Evolutionary conservation across 495 filamentous ascomycete species (phyloP), one percentile per base, ranked within the genome.

Genomic region (Aspergillus kassunensis): DNA sequence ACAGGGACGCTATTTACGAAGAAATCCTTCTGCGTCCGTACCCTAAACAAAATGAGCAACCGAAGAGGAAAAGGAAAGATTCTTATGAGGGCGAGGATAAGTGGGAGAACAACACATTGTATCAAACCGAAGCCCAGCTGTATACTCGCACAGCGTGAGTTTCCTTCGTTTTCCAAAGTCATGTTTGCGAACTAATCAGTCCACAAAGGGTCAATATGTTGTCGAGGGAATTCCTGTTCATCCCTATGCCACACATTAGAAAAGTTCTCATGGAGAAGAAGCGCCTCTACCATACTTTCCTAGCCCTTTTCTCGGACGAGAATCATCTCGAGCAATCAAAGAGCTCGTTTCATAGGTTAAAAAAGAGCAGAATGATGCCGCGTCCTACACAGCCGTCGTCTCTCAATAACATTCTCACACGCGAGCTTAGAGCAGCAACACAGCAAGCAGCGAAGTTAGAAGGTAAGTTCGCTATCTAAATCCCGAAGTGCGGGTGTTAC

Each of bases 31-130:
- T 68, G 10, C 43, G 51, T 1, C 55, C 55, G 9, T 81, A 80
- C 59, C 79, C 79, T n/a, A 79, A 72, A 24, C 76, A 76, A 49
- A 64, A 70, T 63, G n/a, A 75, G 76, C 51, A 58, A 69, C 24
- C 24, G 37, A 76, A 73, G 61, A 36, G 62, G 34, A 65, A 72
- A 54, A 67, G 72, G 43, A 65, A 71, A 31, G 67, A 67, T 31
- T 15, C 30, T 24, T 18, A 24, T 0, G 13, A 31, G 2, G 60
- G 56, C 36, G 61, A 62, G 21, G 55, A 58, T 42, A 65, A 62
- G 56, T 73, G 72, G 68, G 64, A 63, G 58, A 55, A 20, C 47
- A 49, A 56, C 48, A 42, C 31, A n/a, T 30, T 25, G 9, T 16
- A 51, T 21, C 40, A 49, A 11, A 35, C 9, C 27, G 33, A 19